phyloP scores from a whole-genome alignment of 768 basidiomycete species.

The Naganishia vishniacii region DNA sequence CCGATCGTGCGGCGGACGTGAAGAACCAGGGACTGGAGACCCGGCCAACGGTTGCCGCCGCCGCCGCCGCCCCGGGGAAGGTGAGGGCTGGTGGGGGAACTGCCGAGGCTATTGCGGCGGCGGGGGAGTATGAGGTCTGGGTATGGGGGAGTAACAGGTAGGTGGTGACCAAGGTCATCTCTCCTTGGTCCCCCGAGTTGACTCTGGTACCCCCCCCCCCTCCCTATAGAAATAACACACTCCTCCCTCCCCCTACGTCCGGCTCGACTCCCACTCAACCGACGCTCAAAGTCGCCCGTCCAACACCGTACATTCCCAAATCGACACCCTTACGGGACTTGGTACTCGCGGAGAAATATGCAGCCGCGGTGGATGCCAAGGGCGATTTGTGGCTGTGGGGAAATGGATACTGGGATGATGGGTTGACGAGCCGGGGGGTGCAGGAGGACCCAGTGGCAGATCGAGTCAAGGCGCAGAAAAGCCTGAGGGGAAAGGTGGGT shows the following conservation, averaged over 20 bases:
- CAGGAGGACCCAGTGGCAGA: neutral
- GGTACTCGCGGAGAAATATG: slow-evolving; percentile 44
- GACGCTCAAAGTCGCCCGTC: slow-evolving; percentile 37
- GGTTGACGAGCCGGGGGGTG: slow-evolving; percentile 21
- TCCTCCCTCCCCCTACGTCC: slow-evolving; percentile 32
- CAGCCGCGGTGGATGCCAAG: slow-evolving; percentile 43
- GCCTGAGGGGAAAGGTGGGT: slow-evolving; percentile 43
- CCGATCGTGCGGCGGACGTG: neutral
- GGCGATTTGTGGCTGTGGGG: slow-evolving; percentile 50
- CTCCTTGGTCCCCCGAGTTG: no score
- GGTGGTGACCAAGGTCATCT: neutral
- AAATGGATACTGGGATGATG: slow-evolving; percentile 34
- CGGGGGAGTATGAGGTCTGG: slow-evolving; percentile 35
- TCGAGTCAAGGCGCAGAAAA: slow-evolving; percentile 30
- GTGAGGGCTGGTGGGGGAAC: neutral
- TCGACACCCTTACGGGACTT: slow-evolving; percentile 44
- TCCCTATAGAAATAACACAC: slow-evolving; percentile 20
- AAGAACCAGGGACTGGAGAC: neutral
- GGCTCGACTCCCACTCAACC: slow-evolving; percentile 11
- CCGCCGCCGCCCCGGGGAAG: no score
- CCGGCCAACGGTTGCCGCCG: neutral
- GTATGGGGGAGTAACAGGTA: slow-evolving; percentile 46
- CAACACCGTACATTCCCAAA: slow-evolving; percentile 35
- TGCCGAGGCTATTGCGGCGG: slow-evolving; percentile 2
- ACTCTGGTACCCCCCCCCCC: no score